Conservation (phyloP, 768 basidiomycete species). For the Lentinula sp. region DNA sequence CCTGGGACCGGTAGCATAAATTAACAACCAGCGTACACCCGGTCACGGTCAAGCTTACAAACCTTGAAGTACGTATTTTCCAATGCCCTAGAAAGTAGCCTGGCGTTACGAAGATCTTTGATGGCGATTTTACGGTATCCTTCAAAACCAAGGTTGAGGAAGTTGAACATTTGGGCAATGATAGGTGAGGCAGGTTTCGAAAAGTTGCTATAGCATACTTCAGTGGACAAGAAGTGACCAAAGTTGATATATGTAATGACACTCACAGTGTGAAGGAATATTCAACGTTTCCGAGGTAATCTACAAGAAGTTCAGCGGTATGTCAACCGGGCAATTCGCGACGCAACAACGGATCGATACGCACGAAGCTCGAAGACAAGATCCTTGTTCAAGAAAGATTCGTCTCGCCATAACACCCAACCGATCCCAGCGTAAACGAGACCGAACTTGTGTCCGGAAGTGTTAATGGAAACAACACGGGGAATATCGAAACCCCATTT, state of each 20-base stretch:
- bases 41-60: not conserved
- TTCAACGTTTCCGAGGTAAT: constrained; percentile 55
- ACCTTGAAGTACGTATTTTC: constrained; percentile 45
- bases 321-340: too few relatives aligned
- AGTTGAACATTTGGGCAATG: constrained; percentile 55
- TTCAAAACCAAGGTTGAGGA: constrained; percentile 52
- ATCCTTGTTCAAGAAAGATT: constrained; percentile 52
- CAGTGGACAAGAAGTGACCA: not conserved
- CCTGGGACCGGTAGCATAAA: constrained; percentile 15
- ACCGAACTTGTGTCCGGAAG: constrained; percentile 57
- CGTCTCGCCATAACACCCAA: constrained; percentile 59
- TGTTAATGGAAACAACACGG: constrained; percentile 50
- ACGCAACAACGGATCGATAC: constrained; percentile 17
- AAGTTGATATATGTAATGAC: not conserved
- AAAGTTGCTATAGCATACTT: constrained; percentile 33
- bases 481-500: constrained; percentile 56
- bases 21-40: not conserved
- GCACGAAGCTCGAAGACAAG: constrained; percentile 59
- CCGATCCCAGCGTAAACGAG: constrained; percentile 47
- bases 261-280: constrained; percentile 50
- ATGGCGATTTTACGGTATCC: constrained; percentile 38
- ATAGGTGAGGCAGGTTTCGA: constrained; percentile 54
- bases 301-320: constrained; percentile 12
- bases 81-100: constrained; percentile 50
- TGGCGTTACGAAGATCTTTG: constrained; percentile 50